Conservation (phyloP, 495 filamentous ascomycete species). For the Elasticomyces elasticus region DNA sequence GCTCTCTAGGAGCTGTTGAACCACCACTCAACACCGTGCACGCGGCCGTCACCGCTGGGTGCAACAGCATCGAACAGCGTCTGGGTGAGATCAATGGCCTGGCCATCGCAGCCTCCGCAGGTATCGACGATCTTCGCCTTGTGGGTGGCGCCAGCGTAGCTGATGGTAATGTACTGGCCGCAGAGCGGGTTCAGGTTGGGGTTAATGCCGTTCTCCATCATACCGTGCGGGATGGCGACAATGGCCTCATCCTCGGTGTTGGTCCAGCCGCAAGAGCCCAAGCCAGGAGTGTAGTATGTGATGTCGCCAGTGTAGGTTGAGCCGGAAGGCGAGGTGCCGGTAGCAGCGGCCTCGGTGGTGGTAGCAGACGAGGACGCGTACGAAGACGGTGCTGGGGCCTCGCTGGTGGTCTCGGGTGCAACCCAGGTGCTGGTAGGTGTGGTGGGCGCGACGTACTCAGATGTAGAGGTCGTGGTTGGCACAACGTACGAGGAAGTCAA, state of each 20-base stretch:
- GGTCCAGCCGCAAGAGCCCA: slow-evolving; percentile 36
- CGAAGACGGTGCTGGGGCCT: neutral
- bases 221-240: slow-evolving; percentile 31
- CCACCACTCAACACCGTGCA: slow-evolving; percentile 21
- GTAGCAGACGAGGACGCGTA: slow-evolving; percentile 10
- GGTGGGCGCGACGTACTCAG: slow-evolving; percentile 4
- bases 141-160: slow-evolving; percentile 12
- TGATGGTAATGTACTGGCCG: slow-evolving; percentile 29
- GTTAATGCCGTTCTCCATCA: slow-evolving; percentile 27
- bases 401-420: slow-evolving; percentile 5
- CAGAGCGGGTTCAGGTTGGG: slow-evolving; percentile 37
- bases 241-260: slow-evolving; percentile 23
- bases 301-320: slow-evolving; percentile 28
- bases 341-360: slow-evolving; percentile 13
- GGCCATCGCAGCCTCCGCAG: slow-evolving; percentile 23
- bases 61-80: slow-evolving; percentile 15
- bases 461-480: slow-evolving; percentile 9
- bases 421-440: neutral
- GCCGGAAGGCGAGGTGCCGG: slow-evolving; percentile 10
- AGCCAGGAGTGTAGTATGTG: slow-evolving; percentile 35
- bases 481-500: slow-evolving; percentile 5
- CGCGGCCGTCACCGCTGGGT: slow-evolving; percentile 18
- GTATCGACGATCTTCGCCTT: slow-evolving; percentile 28
- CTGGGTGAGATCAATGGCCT: slow-evolving; percentile 24
- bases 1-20: slow-evolving; percentile 2